phyloP scores from a whole-genome alignment of 805 yeast species.

The Citeromyces matritensis region DNA sequence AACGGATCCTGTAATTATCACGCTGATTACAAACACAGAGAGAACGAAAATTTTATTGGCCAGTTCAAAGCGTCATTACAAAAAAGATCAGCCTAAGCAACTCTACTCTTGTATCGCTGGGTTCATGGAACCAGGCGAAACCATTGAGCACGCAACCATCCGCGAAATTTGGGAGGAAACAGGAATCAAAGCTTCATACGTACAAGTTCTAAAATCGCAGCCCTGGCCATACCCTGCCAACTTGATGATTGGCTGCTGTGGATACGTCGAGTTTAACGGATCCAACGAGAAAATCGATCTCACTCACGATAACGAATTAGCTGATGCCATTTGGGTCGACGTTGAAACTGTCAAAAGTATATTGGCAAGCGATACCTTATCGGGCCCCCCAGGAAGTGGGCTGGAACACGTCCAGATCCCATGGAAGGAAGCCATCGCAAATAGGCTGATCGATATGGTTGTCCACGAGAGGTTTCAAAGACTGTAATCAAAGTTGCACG shows the following conservation, averaged over 20 bases:
- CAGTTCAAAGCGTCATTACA: slow-evolving; percentile 45
- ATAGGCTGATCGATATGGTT: slow-evolving; percentile 23
- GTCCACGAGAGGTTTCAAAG: slow-evolving; percentile 1
- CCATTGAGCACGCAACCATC: slow-evolving; percentile 74
- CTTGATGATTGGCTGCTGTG: slow-evolving; percentile 88
- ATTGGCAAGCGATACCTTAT: slow-evolving; percentile 9
- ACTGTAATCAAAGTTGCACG: slow-evolving; percentile 1
- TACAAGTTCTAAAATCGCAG: slow-evolving; percentile 58
- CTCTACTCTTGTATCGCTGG: slow-evolving; percentile 89
- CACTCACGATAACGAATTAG: slow-evolving; percentile 75
- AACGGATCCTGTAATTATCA: slow-evolving; percentile 79
- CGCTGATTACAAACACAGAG: slow-evolving; percentile 54
- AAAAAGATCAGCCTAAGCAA: slow-evolving; percentile 9
- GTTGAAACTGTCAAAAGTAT: slow-evolving; percentile 31
- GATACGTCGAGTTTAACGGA: slow-evolving; percentile 56
- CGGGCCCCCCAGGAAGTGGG: slow-evolving; percentile 9
- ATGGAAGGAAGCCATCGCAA: slow-evolving; percentile 25
- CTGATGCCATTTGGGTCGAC: slow-evolving; percentile 79
- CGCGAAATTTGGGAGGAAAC: slow-evolving; percentile 96
- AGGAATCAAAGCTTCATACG: slow-evolving; percentile 51
- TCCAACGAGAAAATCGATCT: slow-evolving; percentile 48
- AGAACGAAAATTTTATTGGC: slow-evolving; percentile 57
- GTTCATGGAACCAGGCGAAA: slow-evolving; percentile 90
- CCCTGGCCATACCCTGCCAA: slow-evolving; percentile 98
- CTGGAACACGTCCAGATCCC: slow-evolving; percentile 25